A percentile compares a stretch with the other conserved stretches of the same genome.
Conservation (phyloP, 2,329 filamentous ascomycete species). For the Stemphylium lycopersici region DNA sequence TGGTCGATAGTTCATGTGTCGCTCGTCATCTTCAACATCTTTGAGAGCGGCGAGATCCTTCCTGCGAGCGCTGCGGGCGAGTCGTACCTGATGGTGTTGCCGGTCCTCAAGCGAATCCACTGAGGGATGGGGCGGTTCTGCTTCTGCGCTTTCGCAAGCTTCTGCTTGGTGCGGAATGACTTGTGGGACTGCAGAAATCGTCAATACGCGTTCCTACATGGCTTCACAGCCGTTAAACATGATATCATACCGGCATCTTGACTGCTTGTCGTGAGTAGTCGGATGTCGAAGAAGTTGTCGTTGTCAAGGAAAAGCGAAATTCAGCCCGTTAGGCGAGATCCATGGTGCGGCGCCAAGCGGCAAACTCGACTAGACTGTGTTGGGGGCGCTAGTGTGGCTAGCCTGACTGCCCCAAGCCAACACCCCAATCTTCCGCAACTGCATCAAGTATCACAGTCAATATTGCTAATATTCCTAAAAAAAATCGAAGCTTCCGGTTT, state of each 20-base stretch:
- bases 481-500: no score
- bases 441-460: no score
- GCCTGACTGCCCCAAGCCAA: neutral
- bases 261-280: slow-evolving; percentile 41
- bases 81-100: slow-evolving; percentile 98
- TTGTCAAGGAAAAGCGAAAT: slow-evolving; percentile 22
- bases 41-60: neutral
- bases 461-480: no score
- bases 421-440: neutral
- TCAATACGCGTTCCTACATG: slow-evolving; percentile 16
- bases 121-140: slow-evolving; percentile 99
- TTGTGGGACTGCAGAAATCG: slow-evolving; percentile 81
- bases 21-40: slow-evolving; percentile 8
- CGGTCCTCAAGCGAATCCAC: slow-evolving; percentile 98
- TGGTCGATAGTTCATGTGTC: neutral
- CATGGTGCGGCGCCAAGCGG: slow-evolving; percentile 14
- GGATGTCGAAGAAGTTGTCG: slow-evolving; percentile 44
- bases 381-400: neutral
- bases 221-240: slow-evolving; percentile 2
- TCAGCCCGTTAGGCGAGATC: slow-evolving; percentile 12
- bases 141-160: slow-evolving; percentile 99
- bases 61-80: neutral
- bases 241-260: slow-evolving; percentile 49
- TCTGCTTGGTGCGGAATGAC: slow-evolving; percentile 99
- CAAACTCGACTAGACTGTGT: neutral